These are phyloP conservation scores for Calonectria naviculata DNA, from an alignment of 2,329 filamentous ascomycete species.

Conservation along the genomic window DNA sequence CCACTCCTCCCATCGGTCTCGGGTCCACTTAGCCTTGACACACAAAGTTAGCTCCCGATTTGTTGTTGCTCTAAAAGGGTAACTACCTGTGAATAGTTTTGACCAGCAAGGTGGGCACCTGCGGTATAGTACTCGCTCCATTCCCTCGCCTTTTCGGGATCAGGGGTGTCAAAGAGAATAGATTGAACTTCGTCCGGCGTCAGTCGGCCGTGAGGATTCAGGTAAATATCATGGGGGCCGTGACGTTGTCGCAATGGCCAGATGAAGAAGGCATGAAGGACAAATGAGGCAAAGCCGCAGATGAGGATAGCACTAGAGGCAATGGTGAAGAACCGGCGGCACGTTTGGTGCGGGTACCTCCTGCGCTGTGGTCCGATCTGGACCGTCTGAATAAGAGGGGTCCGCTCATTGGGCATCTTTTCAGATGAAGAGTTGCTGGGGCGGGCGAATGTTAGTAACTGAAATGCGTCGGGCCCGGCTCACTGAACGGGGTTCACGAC, in stretches of 20 bases:
- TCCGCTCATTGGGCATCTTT: slow-evolving; percentile 64
- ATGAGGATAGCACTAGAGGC: slow-evolving; percentile 66
- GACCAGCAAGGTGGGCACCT: slow-evolving; percentile 80
- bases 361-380: slow-evolving; percentile 62
- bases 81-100: slow-evolving; percentile 76
- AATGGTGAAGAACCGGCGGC: slow-evolving; percentile 75
- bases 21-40: slow-evolving; percentile 76
- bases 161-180: slow-evolving; percentile 70
- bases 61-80: too few species aligned
- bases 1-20: slow-evolving; percentile 78
- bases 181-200: slow-evolving; percentile 63
- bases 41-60: slow-evolving; percentile 12
- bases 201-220: slow-evolving; percentile 41
- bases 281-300: slow-evolving; percentile 60
- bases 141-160: slow-evolving; percentile 67
- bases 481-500: background rate
- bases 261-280: slow-evolving; percentile 58
- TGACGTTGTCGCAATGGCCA: slow-evolving; percentile 49
- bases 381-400: slow-evolving; percentile 75
- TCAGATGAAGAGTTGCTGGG: slow-evolving; percentile 32
- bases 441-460: slow-evolving; percentile 9
- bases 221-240: slow-evolving; percentile 43
- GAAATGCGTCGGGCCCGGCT: background rate
- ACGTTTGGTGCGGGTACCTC: slow-evolving; percentile 68
- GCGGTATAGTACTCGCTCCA: slow-evolving; percentile 85